Conservation (phyloP, 257 asterid species). For the Nicotiana tomentosiformis region DNA sequence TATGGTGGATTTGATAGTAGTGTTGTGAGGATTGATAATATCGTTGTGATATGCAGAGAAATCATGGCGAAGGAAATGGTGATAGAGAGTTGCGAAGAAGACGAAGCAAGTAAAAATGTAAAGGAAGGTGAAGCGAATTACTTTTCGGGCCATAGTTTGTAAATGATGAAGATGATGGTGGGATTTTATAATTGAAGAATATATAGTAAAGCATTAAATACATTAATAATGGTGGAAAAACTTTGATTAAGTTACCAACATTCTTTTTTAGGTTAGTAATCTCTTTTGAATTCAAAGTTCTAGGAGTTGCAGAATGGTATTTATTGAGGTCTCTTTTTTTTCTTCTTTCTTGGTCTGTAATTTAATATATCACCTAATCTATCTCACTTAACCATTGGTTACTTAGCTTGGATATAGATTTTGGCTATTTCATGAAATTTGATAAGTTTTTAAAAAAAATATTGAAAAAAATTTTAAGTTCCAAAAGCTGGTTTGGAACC, state of each 20-base stretch:
- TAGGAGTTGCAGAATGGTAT: not conserved
- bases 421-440: too few species aligned
- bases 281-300: not conserved
- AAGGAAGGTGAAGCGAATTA: slow-evolving; percentile 35
- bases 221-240: not conserved
- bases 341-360: too few species aligned
- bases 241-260: not conserved
- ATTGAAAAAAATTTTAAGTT: too few species aligned
- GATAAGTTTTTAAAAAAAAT: too few species aligned
- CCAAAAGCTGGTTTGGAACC: too few species aligned
- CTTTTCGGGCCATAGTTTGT: slow-evolving; percentile 46
- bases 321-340: not conserved
- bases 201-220: not conserved
- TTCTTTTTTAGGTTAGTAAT: not conserved
- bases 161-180: not conserved
- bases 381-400: too few species aligned
- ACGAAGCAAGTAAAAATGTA: slow-evolving; percentile 38
- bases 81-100: slow-evolving; percentile 48
- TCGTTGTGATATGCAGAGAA: slow-evolving; percentile 5
- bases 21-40: slow-evolving; percentile 3
- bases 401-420: too few species aligned
- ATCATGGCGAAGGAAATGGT: slow-evolving; percentile 43
- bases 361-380: too few species aligned
- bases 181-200: not conserved
- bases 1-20: slow-evolving; percentile 8